A percentile compares a stretch with the other conserved stretches of the same genome.
These are phyloP conservation scores for Trametes sanguinea DNA, from an alignment of 768 basidiomycete species.

Conservation along the genomic window DNA sequence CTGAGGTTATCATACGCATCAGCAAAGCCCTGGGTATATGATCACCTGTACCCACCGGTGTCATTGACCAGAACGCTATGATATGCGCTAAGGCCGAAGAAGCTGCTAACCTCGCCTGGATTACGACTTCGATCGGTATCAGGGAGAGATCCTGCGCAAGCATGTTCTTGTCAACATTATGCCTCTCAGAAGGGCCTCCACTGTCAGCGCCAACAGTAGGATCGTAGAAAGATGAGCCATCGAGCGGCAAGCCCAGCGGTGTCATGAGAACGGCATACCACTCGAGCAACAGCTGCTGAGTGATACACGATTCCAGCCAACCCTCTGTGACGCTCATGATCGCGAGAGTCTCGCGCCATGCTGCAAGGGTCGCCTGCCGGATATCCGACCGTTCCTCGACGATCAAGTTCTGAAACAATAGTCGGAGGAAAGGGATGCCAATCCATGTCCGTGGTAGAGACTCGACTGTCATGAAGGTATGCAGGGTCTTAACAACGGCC, in stretches of 20 bases:
- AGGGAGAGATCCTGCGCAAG: conserved; percentile 86
- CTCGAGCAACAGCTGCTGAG: conserved; percentile 63
- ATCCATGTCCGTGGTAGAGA: conserved; percentile 84
- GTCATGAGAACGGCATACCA: conserved; percentile 93
- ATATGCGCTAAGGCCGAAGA: conserved; percentile 77
- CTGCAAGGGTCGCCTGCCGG: conserved; percentile 65
- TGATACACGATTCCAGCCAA: conserved; percentile 54
- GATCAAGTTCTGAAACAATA: conserved; percentile 92
- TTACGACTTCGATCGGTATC: conserved; percentile 70
- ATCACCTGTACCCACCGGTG: conserved; percentile 32
- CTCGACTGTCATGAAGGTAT: conserved; percentile 80
- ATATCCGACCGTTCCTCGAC: conserved; percentile 90
- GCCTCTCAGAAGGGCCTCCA: conserved; percentile 57
- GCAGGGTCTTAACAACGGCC: conserved; percentile 86
- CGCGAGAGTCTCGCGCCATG: conserved; percentile 74
- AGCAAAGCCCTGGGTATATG: neutral
- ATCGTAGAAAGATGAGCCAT: conserved; percentile 67
- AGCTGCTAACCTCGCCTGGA: conserved; percentile 78
- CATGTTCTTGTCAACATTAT: conserved; percentile 98
- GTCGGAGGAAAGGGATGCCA: conserved; percentile 67
- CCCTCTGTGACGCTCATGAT: conserved; percentile 49
- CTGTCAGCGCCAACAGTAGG: conserved; percentile 51
- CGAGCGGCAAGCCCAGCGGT: conserved; percentile 80
- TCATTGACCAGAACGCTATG: conserved; percentile 64
- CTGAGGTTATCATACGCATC: neutral